Percentiles rank a stretch among this genome's conserved stretches.
Evolutionary conservation across 2,329 filamentous ascomycete genomes (phyloP).

Genomic region (Lanzia echinophila): DNA sequence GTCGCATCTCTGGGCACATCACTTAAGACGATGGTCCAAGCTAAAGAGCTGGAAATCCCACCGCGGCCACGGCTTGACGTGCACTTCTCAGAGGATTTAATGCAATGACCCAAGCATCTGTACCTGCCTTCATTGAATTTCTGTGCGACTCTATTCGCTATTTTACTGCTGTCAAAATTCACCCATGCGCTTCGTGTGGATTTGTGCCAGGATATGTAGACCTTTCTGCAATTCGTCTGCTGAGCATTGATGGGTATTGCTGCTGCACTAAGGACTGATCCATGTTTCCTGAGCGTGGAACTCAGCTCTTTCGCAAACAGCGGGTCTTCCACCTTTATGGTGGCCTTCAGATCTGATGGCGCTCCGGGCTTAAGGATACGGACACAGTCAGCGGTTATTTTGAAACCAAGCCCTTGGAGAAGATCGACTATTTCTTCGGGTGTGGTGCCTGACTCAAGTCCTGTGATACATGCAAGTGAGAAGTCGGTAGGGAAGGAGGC

Average conservation of each 20-base stretch:
- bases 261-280: not conserved
- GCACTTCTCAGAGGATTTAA: slow-evolving; percentile 10
- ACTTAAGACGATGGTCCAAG: slow-evolving; percentile 22
- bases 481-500: slow-evolving; percentile 24
- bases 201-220: slow-evolving; percentile 25
- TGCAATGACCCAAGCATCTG: slow-evolving; percentile 15
- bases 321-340: slow-evolving; percentile 20
- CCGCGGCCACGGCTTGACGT: slow-evolving; percentile 1
- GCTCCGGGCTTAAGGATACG: slow-evolving; percentile 7
- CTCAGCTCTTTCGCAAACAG: slow-evolving; percentile 18
- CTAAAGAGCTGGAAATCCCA: slow-evolving; percentile 10
- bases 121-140: slow-evolving; percentile 22
- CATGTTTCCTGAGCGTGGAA: slow-evolving; percentile 9
- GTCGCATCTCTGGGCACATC: slow-evolving; percentile 17
- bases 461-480: slow-evolving; percentile 20
- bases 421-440: slow-evolving; percentile 13
- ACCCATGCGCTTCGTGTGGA: slow-evolving; percentile 20
- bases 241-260: slow-evolving; percentile 7
- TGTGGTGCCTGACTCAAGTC: slow-evolving; percentile 15
- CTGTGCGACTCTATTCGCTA: slow-evolving; percentile 18
- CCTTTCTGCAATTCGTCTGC: slow-evolving; percentile 22
- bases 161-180: slow-evolving; percentile 21
- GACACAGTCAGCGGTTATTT: slow-evolving; percentile 14
- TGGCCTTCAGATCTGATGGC: slow-evolving; percentile 6
- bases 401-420: slow-evolving; percentile 15